Percentiles rank a stretch among this genome's conserved stretches.
Evolutionary conservation across 106 monocot species (phyloP).

Genomic region (Dendrobium officinale): DNA sequence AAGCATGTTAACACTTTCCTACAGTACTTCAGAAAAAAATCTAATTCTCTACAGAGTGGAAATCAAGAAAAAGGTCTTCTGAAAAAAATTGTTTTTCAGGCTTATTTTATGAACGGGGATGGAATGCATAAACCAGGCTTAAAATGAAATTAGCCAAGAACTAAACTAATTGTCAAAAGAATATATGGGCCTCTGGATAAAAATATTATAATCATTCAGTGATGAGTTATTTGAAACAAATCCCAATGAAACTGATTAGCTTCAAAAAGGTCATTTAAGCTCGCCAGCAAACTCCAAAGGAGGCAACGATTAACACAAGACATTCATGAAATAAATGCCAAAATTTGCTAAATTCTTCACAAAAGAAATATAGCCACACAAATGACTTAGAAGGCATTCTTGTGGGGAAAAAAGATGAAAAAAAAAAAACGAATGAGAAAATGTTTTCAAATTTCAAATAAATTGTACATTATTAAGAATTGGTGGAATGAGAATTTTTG

Average conservation of each 20-base stretch:
- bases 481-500: neutral
- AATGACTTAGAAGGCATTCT: neutral
- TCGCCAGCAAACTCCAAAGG: neutral
- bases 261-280: neutral
- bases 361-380: neutral
- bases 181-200: neutral
- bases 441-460: neutral
- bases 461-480: neutral
- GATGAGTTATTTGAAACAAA: conserved; percentile 1
- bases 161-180: neutral
- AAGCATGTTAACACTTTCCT: too few relatives aligned
- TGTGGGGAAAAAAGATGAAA: neutral
- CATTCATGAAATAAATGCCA: neutral
- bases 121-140: neutral
- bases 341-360: neutral
- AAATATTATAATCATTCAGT: neutral
- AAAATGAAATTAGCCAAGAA: neutral
- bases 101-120: neutral
- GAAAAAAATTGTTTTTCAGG: neutral
- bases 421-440: neutral
- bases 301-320: neutral
- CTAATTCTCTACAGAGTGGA: neutral
- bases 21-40: neutral
- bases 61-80: neutral
- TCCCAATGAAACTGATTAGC: neutral